phyloP scores from a whole-genome alignment of 768 basidiomycete species.

The Coprinellus micaceus region DNA sequence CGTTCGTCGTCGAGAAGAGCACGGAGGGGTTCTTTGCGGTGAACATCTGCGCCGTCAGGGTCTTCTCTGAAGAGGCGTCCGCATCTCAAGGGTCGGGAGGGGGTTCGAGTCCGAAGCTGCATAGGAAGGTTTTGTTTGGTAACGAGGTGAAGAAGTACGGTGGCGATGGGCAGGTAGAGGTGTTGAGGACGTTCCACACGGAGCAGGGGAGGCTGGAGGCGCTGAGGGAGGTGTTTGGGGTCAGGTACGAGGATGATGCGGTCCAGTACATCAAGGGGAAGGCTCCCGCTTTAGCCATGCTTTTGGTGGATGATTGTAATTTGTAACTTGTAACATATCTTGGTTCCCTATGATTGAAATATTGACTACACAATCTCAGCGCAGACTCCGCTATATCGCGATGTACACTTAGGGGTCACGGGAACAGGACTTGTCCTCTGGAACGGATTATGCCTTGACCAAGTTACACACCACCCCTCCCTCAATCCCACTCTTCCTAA shows the following conservation, averaged over 20 bases:
- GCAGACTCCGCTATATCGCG: too few relatives aligned
- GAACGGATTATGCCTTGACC: too few relatives aligned
- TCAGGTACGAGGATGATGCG: not conserved
- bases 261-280: not conserved
- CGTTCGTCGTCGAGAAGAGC: constrained; percentile 21
- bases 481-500: not conserved
- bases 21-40: constrained; percentile 21
- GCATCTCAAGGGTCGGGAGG: too few relatives aligned
- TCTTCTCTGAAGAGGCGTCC: constrained; percentile 22
- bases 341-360: too few relatives aligned
- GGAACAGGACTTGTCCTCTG: too few relatives aligned
- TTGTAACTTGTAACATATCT: too few relatives aligned
- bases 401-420: too few relatives aligned
- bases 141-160: constrained; percentile 22
- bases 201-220: not conserved
- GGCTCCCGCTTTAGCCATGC: not conserved
- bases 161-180: constrained; percentile 19
- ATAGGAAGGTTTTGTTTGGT: constrained; percentile 20
- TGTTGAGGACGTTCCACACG: constrained; percentile 15
- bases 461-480: not conserved
- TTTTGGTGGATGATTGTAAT: too few relatives aligned
- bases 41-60: constrained; percentile 22
- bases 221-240: not conserved
- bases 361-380: too few relatives aligned
- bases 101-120: constrained; percentile 12